A percentile compares a stretch with the other conserved stretches of the same genome.
Conservation (phyloP, 2,329 filamentous ascomycete genomes). For the Calonectria fujianensis region DNA sequence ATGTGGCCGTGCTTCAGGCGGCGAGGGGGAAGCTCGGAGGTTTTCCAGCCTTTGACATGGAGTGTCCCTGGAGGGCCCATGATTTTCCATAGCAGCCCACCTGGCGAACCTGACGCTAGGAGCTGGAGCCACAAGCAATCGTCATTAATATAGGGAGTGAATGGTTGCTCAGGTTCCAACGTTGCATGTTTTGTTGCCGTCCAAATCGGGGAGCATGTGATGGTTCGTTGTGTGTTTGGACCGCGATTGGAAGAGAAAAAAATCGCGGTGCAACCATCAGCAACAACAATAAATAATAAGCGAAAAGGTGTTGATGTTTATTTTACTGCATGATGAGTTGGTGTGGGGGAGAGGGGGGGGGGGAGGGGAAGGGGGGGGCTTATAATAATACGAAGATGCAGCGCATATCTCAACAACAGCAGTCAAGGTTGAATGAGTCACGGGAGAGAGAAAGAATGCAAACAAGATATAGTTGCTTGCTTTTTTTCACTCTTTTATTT, state of each 20-base stretch:
- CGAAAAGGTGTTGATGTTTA: slow-evolving; percentile 48
- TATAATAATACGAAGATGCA: slow-evolving; percentile 24
- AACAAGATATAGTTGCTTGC: not conserved
- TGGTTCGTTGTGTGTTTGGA: not conserved
- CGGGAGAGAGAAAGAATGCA: not conserved
- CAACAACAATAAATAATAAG: slow-evolving; percentile 32
- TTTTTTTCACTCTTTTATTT: not conserved
- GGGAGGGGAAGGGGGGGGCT: not conserved
- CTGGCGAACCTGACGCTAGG: slow-evolving; percentile 11
- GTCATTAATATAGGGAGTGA: not conserved
- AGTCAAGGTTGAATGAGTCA: slow-evolving; percentile 17
- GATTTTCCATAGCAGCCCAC: slow-evolving; percentile 21
- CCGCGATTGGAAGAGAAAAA: not conserved
- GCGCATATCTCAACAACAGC: slow-evolving; percentile 8
- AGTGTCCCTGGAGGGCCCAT: slow-evolving; percentile 9
- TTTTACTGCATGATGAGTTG: slow-evolving; percentile 48
- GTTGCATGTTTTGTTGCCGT: slow-evolving; percentile 14
- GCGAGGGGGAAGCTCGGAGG: slow-evolving; percentile 10
- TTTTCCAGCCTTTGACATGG: slow-evolving; percentile 14
- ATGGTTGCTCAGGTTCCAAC: slow-evolving; percentile 8
- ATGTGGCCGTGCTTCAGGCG: slow-evolving; percentile 20
- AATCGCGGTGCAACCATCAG: slow-evolving; percentile 18
- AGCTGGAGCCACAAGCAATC: not conserved
- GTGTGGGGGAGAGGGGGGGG: slow-evolving; percentile 36
- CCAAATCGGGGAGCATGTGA: slow-evolving; percentile 2